Base-by-base conservation (phyloP, 2,329 filamentous ascomycete genomes). In the Penicillium rolfsii region DNA sequence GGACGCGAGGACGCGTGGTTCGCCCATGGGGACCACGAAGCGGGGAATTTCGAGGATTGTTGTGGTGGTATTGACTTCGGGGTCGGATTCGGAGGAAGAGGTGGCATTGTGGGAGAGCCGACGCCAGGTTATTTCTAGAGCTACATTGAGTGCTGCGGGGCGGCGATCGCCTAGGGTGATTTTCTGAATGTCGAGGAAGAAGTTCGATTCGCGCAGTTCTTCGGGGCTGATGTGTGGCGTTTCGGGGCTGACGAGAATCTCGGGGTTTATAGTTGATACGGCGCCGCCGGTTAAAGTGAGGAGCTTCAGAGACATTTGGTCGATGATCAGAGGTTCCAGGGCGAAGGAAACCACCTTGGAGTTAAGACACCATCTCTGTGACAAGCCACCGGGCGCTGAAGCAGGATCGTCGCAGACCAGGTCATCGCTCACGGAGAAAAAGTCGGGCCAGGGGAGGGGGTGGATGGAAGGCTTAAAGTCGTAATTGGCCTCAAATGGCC, bases 401-500 rank as follows among this genome's bases (percentile, higher is more conserved):
- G 64, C 62, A 22, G 66, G 57, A 33, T 68, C 66, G 22, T 71
- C 64, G 3, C 72, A 71, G 3, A 74, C 69, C 16, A 77, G 58
- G 11, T 74, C 69, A 12, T 79, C 75, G 36, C 87, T 83, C 19
- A 85, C 80, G 55, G 87, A 83, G 75, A 98, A 99, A 69, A 96
- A 88, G 73, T 89, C 93, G 1, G 95, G 93, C 94, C 95, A 99
- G 2, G 87, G 82, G 52, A 90, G 88, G 0, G 84, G 76, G 74
- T 97, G 90, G 3, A 97, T 81, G 9, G 90, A 85, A 11, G 95
- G 93, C 12, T 89, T 83, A 63, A 98, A 87, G 64, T 96, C 91
- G 74, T 96, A 97, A 70, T 91, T 95, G 16, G 93, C 91, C 77
- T 97, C 93, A 69, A 99, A 98, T 0, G 94, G 92, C 53, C 87